phyloP scores from a whole-genome alignment of 345 rosid genomes.

The Rhizophora mangle region DNA sequence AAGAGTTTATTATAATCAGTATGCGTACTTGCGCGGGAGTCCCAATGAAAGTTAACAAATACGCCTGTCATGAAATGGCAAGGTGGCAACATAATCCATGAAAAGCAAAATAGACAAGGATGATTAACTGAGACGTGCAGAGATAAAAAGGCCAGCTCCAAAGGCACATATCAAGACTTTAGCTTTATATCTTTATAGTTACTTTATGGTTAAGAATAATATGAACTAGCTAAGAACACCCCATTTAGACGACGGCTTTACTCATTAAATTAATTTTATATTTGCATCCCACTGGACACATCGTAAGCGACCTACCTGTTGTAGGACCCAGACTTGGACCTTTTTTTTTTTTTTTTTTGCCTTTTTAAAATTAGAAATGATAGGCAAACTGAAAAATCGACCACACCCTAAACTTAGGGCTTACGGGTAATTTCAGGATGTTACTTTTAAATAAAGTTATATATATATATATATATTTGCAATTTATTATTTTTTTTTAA shows the following conservation, averaged over 20 bases:
- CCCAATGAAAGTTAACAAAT: no score
- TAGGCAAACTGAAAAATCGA: no score
- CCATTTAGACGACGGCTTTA: neutral
- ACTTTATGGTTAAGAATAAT: neutral
- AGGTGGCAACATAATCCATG: conserved; percentile 12
- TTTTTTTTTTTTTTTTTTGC: neutral
- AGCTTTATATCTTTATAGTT: conserved; percentile 6
- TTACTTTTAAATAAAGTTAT: no score
- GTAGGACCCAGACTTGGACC: conserved; percentile 25
- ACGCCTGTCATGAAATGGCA: neutral
- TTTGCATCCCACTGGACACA: conserved; percentile 23
- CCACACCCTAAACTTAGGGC: no score
- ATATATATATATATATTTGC: no score
- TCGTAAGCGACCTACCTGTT: conserved; percentile 34
- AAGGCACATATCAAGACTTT: conserved; percentile 21
- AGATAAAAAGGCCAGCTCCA: conserved; percentile 3
- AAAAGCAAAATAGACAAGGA: conserved; percentile 5
- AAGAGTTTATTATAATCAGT: no score
- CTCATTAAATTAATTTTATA: conserved; percentile 18
- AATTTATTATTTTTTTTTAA: no score
- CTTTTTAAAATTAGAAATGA: no score
- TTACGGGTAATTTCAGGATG: no score
- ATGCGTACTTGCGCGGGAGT: neutral
- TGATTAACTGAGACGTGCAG: neutral
- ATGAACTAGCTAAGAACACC: neutral